Conservation (phyloP, 257 asterid genomes). For the Prunella vulgaris region DNA sequence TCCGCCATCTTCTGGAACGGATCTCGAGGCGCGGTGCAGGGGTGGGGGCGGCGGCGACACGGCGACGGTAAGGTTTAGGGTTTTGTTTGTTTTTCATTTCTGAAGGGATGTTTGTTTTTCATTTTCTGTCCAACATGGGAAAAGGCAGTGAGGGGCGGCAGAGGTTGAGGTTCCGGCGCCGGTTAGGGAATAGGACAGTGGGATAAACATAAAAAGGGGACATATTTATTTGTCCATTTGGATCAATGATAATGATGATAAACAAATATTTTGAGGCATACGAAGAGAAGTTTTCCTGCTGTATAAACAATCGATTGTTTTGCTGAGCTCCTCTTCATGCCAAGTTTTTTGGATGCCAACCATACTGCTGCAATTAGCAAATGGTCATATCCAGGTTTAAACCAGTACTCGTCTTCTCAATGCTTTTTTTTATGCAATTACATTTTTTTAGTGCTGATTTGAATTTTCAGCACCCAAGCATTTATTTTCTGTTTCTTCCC, state of each 20-base stretch:
- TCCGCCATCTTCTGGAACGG: no score
- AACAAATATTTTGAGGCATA: neutral
- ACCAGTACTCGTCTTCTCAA: neutral
- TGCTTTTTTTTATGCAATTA: slow-evolving; percentile 1
- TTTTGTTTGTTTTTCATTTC: no score
- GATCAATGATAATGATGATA: slow-evolving; percentile 14
- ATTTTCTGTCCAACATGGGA: no score
- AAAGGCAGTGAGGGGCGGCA: no score
- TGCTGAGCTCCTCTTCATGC: slow-evolving; percentile 5
- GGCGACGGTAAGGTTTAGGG: no score
- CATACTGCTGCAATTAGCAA: neutral
- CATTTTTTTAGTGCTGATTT: neutral
- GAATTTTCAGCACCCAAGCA: neutral
- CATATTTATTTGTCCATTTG: no score
- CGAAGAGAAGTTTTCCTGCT: neutral
- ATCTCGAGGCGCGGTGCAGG: no score
- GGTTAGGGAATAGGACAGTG: no score
- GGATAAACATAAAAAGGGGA: no score
- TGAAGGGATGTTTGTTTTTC: no score
- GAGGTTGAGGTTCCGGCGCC: no score
- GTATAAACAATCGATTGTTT: neutral
- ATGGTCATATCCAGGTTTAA: slow-evolving; percentile 22
- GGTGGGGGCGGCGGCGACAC: no score
- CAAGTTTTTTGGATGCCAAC: neutral
- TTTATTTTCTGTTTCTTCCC: neutral